Conservation (phyloP, 129 eudicot species). For the Chrysanthemum lavandulifolium region DNA sequence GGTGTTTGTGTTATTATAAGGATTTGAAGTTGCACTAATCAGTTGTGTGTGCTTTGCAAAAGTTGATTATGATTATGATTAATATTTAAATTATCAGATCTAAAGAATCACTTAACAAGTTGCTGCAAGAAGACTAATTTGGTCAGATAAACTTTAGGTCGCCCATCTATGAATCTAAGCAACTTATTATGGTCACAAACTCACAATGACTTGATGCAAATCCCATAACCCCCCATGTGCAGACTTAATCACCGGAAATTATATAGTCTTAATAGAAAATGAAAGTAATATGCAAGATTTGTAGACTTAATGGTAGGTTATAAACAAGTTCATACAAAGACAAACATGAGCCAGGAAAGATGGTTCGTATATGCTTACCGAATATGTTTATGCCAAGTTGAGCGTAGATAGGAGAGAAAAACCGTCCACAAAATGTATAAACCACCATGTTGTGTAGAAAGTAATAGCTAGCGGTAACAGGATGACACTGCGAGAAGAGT, state of each 20-base stretch:
- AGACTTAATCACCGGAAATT: background rate
- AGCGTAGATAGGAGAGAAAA: slow-evolving; percentile 86
- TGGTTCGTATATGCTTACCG: slow-evolving; percentile 39
- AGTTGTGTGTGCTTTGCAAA: background rate
- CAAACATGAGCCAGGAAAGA: background rate
- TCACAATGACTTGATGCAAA: background rate
- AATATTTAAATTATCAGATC: background rate
- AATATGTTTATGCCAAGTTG: slow-evolving; percentile 78
- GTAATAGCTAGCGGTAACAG: slow-evolving; percentile 76
- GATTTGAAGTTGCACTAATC: no score
- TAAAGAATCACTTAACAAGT: slow-evolving; percentile 1
- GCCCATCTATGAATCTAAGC: background rate
- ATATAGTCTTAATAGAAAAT: background rate
- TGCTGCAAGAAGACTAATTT: background rate
- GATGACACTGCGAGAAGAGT: slow-evolving; percentile 63
- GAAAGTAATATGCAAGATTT: slow-evolving; percentile 6
- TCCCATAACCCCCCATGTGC: background rate
- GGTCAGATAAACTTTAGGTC: background rate
- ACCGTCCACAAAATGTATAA: slow-evolving; percentile 79
- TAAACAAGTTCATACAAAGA: background rate
- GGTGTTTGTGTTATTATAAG: no score
- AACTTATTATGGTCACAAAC: background rate
- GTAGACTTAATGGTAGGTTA: background rate
- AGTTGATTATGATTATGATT: background rate
- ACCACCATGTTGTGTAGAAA: slow-evolving; percentile 85